Percentiles rank a stretch among this genome's conserved stretches.
Evolutionary conservation across 306 rosid species (phyloP).

Genomic region (Sicyos edulis): DNA sequence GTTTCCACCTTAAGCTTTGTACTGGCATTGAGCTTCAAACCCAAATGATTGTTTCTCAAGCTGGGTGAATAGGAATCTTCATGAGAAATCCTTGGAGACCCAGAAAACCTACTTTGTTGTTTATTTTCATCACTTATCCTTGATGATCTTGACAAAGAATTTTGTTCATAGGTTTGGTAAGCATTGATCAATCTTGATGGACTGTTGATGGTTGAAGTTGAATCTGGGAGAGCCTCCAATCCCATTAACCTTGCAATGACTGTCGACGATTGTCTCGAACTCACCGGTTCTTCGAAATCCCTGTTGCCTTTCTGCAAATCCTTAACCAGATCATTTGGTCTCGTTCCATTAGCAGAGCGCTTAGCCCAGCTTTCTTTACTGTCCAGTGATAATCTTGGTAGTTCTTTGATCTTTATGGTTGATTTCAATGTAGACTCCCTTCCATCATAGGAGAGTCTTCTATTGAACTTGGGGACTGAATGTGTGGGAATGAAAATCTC

Average conservation of each 20-base stretch:
- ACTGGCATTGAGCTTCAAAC: slow-evolving; percentile 30
- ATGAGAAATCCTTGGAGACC: slow-evolving; percentile 30
- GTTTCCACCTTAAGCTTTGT: slow-evolving; percentile 40
- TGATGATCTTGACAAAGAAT: slow-evolving; percentile 29
- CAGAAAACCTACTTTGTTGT: slow-evolving; percentile 31
- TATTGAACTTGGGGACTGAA: slow-evolving; percentile 26
- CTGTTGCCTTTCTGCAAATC: slow-evolving; percentile 36
- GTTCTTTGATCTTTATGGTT: slow-evolving; percentile 49
- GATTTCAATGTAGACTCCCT: slow-evolving; percentile 47
- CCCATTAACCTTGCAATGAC: slow-evolving; percentile 90
- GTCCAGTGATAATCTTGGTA: slow-evolving; percentile 88
- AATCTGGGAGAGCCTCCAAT: slow-evolving; percentile 50
- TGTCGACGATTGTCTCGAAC: slow-evolving; percentile 37
- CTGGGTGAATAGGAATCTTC: slow-evolving; percentile 27
- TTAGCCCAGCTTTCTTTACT: slow-evolving; percentile 48
- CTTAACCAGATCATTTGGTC: slow-evolving; percentile 33
- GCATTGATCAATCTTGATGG: slow-evolving; percentile 24
- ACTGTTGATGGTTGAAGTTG: slow-evolving; percentile 30
- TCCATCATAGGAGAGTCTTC: slow-evolving; percentile 76
- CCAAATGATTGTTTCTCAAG: slow-evolving; percentile 36
- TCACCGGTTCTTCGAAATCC: slow-evolving; percentile 44
- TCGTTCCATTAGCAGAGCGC: slow-evolving; percentile 39
- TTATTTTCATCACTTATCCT: slow-evolving; percentile 34
- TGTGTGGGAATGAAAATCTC: slow-evolving; percentile 22
- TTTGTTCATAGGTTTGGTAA: slow-evolving; percentile 27